Evolutionary conservation across 768 basidiomycete genomes (phyloP).

Genomic region (Pluteus cervinus): DNA sequence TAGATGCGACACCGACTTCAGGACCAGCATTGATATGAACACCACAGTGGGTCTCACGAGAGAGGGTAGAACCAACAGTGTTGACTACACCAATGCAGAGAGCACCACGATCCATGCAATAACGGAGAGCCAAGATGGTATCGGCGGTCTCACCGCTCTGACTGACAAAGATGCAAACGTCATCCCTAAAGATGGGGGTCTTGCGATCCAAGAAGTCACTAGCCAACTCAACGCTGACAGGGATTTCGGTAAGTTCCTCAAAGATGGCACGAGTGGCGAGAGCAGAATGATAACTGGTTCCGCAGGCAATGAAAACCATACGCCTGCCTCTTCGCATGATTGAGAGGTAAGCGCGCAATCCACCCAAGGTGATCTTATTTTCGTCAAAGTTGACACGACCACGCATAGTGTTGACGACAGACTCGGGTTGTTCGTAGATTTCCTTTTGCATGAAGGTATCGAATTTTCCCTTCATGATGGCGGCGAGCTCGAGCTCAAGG

Average conservation of each 20-base stretch:
- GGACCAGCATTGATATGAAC: conserved; percentile 99
- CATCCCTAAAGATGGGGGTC: conserved; percentile 99
- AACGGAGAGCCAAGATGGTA: conserved; percentile 91
- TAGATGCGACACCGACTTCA: conserved; percentile 98
- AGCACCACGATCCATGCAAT: conserved; percentile 95
- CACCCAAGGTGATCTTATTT: conserved; percentile 88
- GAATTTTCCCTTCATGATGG: conserved; percentile 99
- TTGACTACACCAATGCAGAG: conserved; percentile 97
- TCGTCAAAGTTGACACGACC: conserved; percentile 98
- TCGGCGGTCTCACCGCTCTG: conserved; percentile 99
- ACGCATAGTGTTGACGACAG: conserved; percentile 99
- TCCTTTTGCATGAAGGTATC: conserved; percentile 99
- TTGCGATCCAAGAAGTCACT: conserved; percentile 98
- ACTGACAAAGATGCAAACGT: conserved; percentile 92
- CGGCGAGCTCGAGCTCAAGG: conserved; percentile 97
- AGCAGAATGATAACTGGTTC: conserved; percentile 97
- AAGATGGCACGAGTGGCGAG: conserved; percentile 96
- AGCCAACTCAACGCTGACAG: conserved; percentile 93
- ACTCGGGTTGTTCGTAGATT: conserved; percentile 98
- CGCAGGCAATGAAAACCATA: conserved; percentile 97
- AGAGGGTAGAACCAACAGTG: conserved; percentile 96
- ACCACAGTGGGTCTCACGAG: conserved; percentile 98
- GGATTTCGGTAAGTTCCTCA: conserved; percentile 98
- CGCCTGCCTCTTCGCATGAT: conserved; percentile 94
- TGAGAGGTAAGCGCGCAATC: conserved; percentile 89